Evolutionary conservation across 495 filamentous ascomycete genomes (phyloP), one percentile per base, ranked within the genome.

Genomic region (Penicillium simplicissimum): DNA sequence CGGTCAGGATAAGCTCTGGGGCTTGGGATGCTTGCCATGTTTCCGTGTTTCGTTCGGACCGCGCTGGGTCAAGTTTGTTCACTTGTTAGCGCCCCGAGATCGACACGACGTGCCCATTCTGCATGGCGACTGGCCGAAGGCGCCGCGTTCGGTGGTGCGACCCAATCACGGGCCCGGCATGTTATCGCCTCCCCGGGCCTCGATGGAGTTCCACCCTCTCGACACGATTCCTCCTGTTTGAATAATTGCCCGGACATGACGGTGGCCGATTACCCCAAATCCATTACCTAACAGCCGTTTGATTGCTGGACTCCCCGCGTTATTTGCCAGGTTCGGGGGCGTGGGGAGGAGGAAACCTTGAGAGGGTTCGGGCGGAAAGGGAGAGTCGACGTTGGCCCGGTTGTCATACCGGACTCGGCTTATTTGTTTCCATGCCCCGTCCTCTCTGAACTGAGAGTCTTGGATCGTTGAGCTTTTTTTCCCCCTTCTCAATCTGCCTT

Each of bases 261-360:
- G 19, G 15, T 1, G 52, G 19, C 40, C 21, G 31, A 62, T 60
- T 65, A 72, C 71, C 67, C 69, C 67, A 71, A 69, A 62, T 57
- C 51, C 21, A 67, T 71, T 73, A 71, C 61, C 47, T 72, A 67
- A 67, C 43, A 37, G 33, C 53, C 36, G 35, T 38, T 57, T 57
- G 54, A 45, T 56, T 28, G 35, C 21, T 28, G 14, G 25, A 17
- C 48, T 49, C 58, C 63, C 65, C 62, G 61, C 60, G 61, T 57
- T 59, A 31, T 31, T 31, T 31, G 28, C 28, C 28, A 31, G 4
- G 40, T 49, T 55, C 25, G 58, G 53, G 43, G 43, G 45, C 47
- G 63, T 19, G n/a, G 19, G 42, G 42, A 45, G 40, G 19, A 19
- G 42, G 17, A 45, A 31, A 31, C 28, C 6, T 31, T 31, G 9